Percentiles rank a stretch among this genome's conserved stretches.
Evolutionary conservation across 225 moss, liverwort and hornwort genomes (phyloP).

Genomic region (Polytrichum formosum): DNA sequence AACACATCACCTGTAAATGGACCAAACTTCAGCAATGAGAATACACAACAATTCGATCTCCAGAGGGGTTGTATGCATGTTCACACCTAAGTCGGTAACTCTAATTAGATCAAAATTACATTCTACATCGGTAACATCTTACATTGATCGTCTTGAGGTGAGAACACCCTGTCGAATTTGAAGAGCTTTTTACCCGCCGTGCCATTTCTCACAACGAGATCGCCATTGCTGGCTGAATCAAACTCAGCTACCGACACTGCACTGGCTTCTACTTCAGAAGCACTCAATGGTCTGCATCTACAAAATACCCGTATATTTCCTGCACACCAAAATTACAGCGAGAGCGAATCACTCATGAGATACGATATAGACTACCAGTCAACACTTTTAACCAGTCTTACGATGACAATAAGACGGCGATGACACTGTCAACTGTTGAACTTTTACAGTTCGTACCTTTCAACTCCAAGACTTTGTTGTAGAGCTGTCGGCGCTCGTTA

Average conservation of each 20-base stretch:
- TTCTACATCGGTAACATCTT: not conserved
- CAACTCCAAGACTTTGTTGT: conserved; percentile 92
- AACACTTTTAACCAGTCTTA: too few relatives aligned
- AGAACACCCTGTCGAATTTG: conserved; percentile 91
- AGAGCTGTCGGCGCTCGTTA: conserved; percentile 71
- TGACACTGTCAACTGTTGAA: too few relatives aligned
- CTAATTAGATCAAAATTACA: too few relatives aligned
- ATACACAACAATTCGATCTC: not conserved
- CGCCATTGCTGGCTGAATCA: conserved; percentile 70
- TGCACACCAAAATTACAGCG: conserved; percentile 19
- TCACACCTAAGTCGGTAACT: too few relatives aligned
- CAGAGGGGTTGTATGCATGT: too few relatives aligned
- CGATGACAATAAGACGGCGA: too few relatives aligned
- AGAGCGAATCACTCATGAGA: too few relatives aligned
- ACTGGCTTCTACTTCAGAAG: conserved; percentile 44
- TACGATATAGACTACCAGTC: too few relatives aligned
- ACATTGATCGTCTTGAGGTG: conserved; percentile 92
- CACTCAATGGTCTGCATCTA: conserved; percentile 78
- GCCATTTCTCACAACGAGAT: conserved; percentile 73
- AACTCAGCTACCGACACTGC: conserved; percentile 68
- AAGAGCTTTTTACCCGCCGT: conserved; percentile 77
- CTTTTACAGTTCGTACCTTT: conserved; percentile 47
- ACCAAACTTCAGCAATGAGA: not conserved
- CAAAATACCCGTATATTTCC: conserved; percentile 95
- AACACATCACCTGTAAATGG: conserved; percentile 65